Conservation (phyloP, 2,329 filamentous ascomycete species). For the Venturia aucupariae region DNA sequence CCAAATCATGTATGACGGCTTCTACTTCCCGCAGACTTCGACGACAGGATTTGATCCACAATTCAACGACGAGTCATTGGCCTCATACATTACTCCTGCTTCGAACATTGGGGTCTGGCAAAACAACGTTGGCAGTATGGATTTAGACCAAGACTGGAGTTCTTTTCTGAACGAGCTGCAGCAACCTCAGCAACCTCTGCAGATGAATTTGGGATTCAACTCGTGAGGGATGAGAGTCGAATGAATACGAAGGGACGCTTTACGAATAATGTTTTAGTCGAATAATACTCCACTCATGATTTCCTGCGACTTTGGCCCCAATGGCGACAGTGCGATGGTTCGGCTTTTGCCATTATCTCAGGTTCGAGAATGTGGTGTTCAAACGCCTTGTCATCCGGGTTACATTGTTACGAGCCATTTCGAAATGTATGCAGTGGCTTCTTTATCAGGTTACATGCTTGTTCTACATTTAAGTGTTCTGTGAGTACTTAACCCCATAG, state of each 20-base stretch:
- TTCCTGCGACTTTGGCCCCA: background rate
- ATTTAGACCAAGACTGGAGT: conserved; percentile 30
- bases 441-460: background rate
- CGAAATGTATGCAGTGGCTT: background rate
- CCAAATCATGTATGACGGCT: conserved; percentile 29
- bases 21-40: conserved; percentile 25
- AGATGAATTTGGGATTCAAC: conserved; percentile 4
- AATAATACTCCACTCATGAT: background rate
- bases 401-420: background rate
- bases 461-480: background rate
- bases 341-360: background rate
- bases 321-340: background rate
- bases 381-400: background rate
- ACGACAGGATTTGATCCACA: conserved; percentile 17
- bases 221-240: background rate
- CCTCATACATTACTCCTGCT: conserved; percentile 25
- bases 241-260: background rate
- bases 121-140: conserved; percentile 26
- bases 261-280: background rate
- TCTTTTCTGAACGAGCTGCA: conserved; percentile 29
- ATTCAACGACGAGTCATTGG: conserved; percentile 23
- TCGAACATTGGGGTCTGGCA: conserved; percentile 21
- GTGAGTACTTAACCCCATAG: background rate
- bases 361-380: background rate
- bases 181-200: background rate